These are phyloP conservation scores for Psilocybe subaeruginosa DNA, from an alignment of 768 basidiomycete genomes.

Conservation along the genomic window DNA sequence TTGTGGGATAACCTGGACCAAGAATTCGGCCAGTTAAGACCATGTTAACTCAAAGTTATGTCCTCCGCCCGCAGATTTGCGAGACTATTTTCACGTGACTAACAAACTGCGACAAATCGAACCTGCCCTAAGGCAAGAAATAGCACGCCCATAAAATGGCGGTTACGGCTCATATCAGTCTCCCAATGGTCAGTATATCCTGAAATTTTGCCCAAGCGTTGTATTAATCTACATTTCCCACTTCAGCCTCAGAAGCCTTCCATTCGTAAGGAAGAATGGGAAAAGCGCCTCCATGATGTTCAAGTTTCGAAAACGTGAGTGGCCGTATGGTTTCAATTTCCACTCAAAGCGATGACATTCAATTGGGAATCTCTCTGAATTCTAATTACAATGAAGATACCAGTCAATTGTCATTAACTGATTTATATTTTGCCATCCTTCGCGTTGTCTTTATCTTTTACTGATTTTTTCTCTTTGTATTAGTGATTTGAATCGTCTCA, in stretches of 20 bases:
- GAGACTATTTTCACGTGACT: constrained; percentile 17
- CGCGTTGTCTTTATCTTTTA: constrained; percentile 16
- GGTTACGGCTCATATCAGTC: constrained; percentile 17
- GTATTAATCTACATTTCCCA: constrained; percentile 9
- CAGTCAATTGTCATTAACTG: constrained; percentile 86
- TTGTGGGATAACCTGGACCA: constrained; percentile 11
- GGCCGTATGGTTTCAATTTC: constrained; percentile 18
- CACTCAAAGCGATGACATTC: constrained; percentile 58
- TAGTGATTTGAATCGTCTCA: constrained; percentile 92
- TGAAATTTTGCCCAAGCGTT: constrained; percentile 8
- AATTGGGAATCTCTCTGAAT: constrained; percentile 99
- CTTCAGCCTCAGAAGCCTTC: constrained; percentile 52
- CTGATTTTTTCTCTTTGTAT: constrained; percentile 21
- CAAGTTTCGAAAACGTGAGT: constrained; percentile 90
- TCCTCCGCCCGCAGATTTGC: background rate
- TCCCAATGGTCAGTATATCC: constrained; percentile 38
- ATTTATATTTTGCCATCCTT: constrained; percentile 34
- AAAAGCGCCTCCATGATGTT: constrained; percentile 79
- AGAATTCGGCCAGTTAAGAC: background rate
- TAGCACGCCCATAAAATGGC: constrained; percentile 31
- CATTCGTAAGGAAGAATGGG: constrained; percentile 87
- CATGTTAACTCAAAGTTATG: constrained; percentile 2
- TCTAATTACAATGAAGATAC: constrained; percentile 61
- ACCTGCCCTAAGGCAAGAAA: constrained; percentile 37
- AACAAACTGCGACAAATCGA: background rate